A percentile compares a stretch with the other conserved stretches of the same genome.
Evolutionary conservation across 1,139 yeast genomes (phyloP).

Genomic region (Sugiyamaella xylanicola): DNA sequence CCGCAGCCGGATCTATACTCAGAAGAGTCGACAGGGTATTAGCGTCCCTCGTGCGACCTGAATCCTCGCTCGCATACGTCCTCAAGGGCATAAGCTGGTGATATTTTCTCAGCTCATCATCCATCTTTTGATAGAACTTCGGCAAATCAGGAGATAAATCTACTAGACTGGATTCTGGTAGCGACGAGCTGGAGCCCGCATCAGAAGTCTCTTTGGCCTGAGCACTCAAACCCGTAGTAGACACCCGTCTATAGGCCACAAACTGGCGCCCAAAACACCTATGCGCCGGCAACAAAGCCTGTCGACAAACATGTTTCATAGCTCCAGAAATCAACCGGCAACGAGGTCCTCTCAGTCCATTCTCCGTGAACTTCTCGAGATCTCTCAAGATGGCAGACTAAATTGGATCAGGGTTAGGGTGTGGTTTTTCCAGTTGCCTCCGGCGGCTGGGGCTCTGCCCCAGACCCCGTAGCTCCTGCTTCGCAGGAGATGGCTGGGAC

Average conservation of each 20-base stretch:
- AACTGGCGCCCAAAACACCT: neutral
- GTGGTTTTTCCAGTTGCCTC: neutral
- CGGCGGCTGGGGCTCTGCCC: neutral
- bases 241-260: neutral
- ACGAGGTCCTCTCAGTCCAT: too few relatives aligned
- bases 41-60: too few relatives aligned
- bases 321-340: too few relatives aligned
- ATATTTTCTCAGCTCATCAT: slow-evolving; percentile 21
- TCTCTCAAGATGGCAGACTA: too few relatives aligned
- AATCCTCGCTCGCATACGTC: slow-evolving; percentile 5
- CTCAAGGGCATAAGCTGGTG: slow-evolving; percentile 25
- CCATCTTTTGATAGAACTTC: slow-evolving; percentile 25
- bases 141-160: slow-evolving; percentile 11
- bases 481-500: neutral
- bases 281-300: neutral
- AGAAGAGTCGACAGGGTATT: neutral
- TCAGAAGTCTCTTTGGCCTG: neutral
- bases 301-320: neutral
- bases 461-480: neutral
- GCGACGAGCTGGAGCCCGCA: neutral
- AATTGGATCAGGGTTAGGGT: too few relatives aligned
- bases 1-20: neutral
- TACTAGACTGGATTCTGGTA: neutral
- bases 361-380: too few relatives aligned
- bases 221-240: neutral